Conservation (phyloP, 192 early-diverging fungal species). For the Lobosporangium transversale region DNA sequence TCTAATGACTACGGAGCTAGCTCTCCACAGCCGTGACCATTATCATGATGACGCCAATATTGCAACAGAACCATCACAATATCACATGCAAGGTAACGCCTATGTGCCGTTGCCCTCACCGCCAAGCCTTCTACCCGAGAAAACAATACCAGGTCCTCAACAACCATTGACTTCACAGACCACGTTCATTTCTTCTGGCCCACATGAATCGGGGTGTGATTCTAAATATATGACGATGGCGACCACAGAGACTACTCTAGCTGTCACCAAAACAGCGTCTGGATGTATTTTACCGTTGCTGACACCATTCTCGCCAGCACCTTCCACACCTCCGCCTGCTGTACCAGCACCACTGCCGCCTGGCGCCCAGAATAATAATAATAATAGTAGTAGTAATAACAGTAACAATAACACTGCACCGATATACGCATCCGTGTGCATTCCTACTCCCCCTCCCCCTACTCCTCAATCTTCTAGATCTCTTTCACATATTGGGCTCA, state of each 20-base stretch:
- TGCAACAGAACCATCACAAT: neutral
- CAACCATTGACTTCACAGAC: too few species aligned
- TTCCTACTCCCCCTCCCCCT: neutral
- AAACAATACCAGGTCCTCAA: too few species aligned
- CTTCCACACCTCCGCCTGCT: constrained; percentile 1
- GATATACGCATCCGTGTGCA: neutral
- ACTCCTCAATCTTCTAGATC: neutral
- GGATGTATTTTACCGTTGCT: neutral
- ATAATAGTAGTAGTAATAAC: neutral
- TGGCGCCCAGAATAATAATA: neutral
- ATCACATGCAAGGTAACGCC: too few species aligned
- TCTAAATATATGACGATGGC: too few species aligned
- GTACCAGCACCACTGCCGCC: neutral
- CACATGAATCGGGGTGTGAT: too few species aligned
- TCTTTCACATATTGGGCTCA: too few species aligned
- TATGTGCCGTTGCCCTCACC: too few species aligned
- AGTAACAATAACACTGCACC: neutral
- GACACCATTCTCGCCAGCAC: neutral
- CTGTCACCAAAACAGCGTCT: neutral
- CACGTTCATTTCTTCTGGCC: too few species aligned
- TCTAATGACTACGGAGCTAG: neutral
- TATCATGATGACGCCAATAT: neutral
- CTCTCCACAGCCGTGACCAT: neutral
- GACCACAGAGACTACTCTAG: too few species aligned
- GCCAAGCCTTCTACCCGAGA: too few species aligned